Base-by-base conservation (phyloP, 352 stramenopile species). In the Phytophthora lateralis region DNA sequence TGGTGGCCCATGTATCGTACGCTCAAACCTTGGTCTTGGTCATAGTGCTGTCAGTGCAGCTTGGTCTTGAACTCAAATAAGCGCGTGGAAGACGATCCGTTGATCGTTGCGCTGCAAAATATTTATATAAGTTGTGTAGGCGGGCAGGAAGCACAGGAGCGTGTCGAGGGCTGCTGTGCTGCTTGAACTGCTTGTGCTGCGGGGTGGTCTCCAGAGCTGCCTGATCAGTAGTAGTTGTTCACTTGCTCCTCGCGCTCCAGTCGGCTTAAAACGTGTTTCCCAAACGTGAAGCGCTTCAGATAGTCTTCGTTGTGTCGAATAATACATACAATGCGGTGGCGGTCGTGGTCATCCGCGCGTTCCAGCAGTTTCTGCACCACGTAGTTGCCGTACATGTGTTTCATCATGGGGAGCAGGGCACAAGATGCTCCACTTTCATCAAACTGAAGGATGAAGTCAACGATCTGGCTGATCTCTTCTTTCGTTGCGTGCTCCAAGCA, bases 321-420 rank as follows among this genome's bases (percentile, higher is more conserved):
- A 69, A 97, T 95, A 69, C 77, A 90, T 63, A 96, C 80, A 68
- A 98, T 96, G 14, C 80, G 82, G 49, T 92, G 76, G 38, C 88
- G 85, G 65, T 98, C 90, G 34, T 72, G 64, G 39, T 85, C 67
- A 60, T 97, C 85, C 3, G 91, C 89, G 20, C 95, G 86, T 57
- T 98, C 94, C 35, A 98, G 88, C 50, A 98, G 80, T 69, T 98
- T 98, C 73, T 98, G 93, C 18, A 98, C 94, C 32, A 98, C 95
- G 66, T 98, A 98, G 74, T 98, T 98, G 41, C 89, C 95, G 64
- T 98, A 98, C 69, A 96, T 97, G 74, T 98, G 93, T 69, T 96
- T 97, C 82, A 98, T 97, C 88, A 98, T 98, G 1, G 93, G 78
- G 29, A 98, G 78, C n/a, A 97, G 63, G 35, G 85, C 69, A 30